These are phyloP conservation scores for Neurospora pannonica DNA, from an alignment of 495 filamentous ascomycete genomes.

Conservation along the genomic window DNA sequence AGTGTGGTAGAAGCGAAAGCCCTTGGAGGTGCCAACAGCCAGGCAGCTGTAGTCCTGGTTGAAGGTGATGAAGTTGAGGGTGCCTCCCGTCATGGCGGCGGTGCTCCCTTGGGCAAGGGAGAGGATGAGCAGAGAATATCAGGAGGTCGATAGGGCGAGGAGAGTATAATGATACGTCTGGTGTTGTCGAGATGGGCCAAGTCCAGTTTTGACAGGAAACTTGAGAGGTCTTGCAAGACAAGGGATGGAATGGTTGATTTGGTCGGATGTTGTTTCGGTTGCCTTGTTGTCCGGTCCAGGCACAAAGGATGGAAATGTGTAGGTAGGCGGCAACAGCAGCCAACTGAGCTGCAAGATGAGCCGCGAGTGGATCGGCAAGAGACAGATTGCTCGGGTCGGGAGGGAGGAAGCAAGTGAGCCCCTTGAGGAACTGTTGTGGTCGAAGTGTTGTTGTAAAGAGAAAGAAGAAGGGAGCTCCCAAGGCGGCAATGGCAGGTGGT, in stretches of 20 bases:
- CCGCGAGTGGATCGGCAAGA: neutral
- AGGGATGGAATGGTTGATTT: neutral
- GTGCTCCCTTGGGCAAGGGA: neutral
- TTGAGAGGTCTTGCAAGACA: neutral
- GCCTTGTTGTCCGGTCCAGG: neutral
- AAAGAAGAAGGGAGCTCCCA: neutral
- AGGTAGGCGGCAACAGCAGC: neutral
- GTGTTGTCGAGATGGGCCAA: neutral
- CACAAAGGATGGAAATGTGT: neutral
- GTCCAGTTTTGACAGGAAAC: neutral
- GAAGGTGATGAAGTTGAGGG: slow-evolving; percentile 97
- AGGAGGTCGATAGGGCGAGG: neutral
- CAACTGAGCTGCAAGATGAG: neutral
- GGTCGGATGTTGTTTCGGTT: neutral
- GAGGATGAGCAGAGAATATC: neutral
- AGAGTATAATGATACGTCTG: neutral
- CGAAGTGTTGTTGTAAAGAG: neutral
- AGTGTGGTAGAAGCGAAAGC: slow-evolving; percentile 91
- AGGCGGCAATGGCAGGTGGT: neutral
- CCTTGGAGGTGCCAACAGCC: slow-evolving; percentile 84
- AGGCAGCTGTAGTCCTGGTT: slow-evolving; percentile 98
- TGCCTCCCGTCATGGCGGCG: slow-evolving; percentile 38
- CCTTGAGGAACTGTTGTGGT: neutral
- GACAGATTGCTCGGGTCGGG: neutral
- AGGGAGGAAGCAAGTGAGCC: neutral